These are phyloP conservation scores for Alternaria postmessia DNA, from an alignment of 2,329 filamentous ascomycete species.

Conservation along the genomic window DNA sequence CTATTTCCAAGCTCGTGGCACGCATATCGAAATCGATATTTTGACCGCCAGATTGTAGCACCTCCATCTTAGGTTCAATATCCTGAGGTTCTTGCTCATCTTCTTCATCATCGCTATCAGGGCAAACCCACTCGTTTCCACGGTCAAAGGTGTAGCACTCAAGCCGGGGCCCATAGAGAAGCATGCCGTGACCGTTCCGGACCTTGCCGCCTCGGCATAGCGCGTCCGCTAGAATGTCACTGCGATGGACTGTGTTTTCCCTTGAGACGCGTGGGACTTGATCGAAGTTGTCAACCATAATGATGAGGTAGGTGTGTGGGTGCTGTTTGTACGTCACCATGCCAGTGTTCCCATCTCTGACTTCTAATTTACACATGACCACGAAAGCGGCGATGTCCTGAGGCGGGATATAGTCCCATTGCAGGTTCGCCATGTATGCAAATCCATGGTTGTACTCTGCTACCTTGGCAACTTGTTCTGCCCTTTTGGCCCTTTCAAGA, in stretches of 20 bases:
- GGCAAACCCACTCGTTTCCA: background rate
- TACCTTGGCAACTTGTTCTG: background rate
- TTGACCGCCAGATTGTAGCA: background rate
- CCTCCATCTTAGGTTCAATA: constrained; percentile 1
- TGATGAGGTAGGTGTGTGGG: constrained; percentile 30
- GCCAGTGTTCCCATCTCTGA: background rate
- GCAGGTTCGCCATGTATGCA: background rate
- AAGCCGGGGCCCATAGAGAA: constrained; percentile 35
- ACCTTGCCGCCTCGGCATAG: constrained; percentile 27
- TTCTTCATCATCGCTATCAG: background rate
- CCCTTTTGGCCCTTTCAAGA: background rate
- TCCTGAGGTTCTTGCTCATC: background rate
- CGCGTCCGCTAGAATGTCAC: constrained; percentile 31
- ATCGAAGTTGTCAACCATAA: constrained; percentile 35
- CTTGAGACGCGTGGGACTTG: constrained; percentile 18
- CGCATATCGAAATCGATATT: constrained; percentile 18
- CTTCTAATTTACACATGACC: constrained; percentile 14
- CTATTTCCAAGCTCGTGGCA: background rate
- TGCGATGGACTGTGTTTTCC: constrained; percentile 22
- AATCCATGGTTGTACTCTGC: background rate
- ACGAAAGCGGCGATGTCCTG: constrained; percentile 34
- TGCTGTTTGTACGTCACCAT: background rate
- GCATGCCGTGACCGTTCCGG: constrained; percentile 25
- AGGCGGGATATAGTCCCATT: constrained; percentile 25
- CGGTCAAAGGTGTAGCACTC: constrained; percentile 36